Evolutionary conservation across 108 stramenopile genomes (phyloP), one percentile per base, ranked within the genome.

Genomic region (Cylindrotheca fusiformis): DNA sequence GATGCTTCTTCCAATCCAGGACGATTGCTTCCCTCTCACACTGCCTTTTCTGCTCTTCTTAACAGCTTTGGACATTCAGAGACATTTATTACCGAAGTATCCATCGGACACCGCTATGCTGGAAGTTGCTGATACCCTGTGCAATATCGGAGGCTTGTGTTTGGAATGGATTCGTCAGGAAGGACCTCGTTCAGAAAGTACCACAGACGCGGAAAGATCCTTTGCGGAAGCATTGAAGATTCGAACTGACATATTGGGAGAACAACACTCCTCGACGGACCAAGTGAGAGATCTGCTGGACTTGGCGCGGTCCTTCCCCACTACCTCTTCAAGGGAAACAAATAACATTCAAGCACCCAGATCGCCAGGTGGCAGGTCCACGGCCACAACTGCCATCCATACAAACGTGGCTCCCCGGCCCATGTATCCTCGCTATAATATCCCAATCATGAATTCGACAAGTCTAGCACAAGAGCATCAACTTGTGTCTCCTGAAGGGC

Each of bases 121-220:
- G 53, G 79, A 84, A 48, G 33, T 84, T 21, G 79, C 79, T 4
- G 83, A 84, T 62, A 84, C 83, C 12, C 58, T 84, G 0, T 76
- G 73, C 49, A 84, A 84, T 49, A 71, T 84, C 56, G 83, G 83
- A 3, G 79, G 79, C 2, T 62, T 84, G 62, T 66, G 70, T 53
- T 60, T 84, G 45, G 79, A 84, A 52, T 84, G 82, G 82, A 68
- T 79, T 52, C 63, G 75, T 25, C 65, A 58, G 36, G 62, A 73
- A 36, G 82, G 78, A 4, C 71, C 71, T 21, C 67, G 79, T 60
- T 64, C 65, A 1, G 45, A 69, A 22, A 65, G 58, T 45, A 64
- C 69, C 0, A 32, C 52, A 36, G 72, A 79, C 52, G 74, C 78
- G 30, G 78, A 76, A 52, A 33, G 29, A 21, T 60, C 74, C 21